Base-by-base conservation (phyloP, 129 eudicot genomes). In the Centrapalus pauciflorus region DNA sequence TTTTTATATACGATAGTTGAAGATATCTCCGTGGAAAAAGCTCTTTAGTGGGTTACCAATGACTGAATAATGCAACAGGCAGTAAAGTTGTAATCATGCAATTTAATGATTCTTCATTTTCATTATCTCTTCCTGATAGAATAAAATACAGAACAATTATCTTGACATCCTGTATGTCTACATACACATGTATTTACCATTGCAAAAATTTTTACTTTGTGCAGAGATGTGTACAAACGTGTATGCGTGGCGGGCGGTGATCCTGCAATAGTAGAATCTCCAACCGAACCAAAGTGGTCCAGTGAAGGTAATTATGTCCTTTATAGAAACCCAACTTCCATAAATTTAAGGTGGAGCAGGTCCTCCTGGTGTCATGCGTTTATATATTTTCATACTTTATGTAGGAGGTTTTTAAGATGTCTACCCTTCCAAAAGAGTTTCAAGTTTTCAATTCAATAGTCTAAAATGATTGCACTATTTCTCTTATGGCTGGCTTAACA, bases 241-340 rank as follows among this genome's bases (percentile, higher is more conserved):
- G 85, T 82, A 51, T 84, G 96, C 79, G 95, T 89, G 33, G 95
- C 95, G 26, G 99, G 99, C 52, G 90, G 85, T 19, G 90, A 89
- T 77, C 78, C 79, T 17, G 52, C 77, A 37, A 51, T 94, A 66
- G 72, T 86, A 24, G 99, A 94, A 76, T 86, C 99, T 67, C 97
- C 95, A 71, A 89, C 93, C 38, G 99, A 94, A 77, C 97, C 99
- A 34, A 86, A 82, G 78, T 94, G 99, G 99, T 86, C 99, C 11
- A 76, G 86, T 51, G 79, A 86, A 84, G 99, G 99, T 82, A 77
- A 54, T n/a, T 49, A 1, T 66, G 25, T 19, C 19, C 28, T 52
- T 61, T 5, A 7, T 6, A 1, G 19, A 29, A 12, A 21, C 5
- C 65, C 29, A 55, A 12, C 17, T 63, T 72, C 19, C 52, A 8